These are phyloP conservation scores for Umbilicaria muhlenbergii DNA, from an alignment of 495 filamentous ascomycete genomes.

Conservation along the genomic window DNA sequence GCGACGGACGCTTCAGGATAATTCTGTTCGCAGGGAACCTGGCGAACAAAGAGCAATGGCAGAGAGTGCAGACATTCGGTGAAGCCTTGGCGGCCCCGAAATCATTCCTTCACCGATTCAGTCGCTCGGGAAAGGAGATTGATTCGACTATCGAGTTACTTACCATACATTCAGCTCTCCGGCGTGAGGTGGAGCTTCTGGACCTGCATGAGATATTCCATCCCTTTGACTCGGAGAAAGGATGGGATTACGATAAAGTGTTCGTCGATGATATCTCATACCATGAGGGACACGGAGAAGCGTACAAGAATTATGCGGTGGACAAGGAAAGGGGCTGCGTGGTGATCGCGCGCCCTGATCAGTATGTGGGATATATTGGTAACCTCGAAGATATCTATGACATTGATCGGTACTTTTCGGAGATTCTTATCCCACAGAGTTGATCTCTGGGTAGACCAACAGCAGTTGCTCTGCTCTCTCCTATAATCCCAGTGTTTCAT, in stretches of 20 bases:
- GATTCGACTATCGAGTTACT: slow-evolving; percentile 40
- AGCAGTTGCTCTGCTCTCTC: too few species aligned
- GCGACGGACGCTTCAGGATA: slow-evolving; percentile 48
- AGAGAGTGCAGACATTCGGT: slow-evolving; percentile 30
- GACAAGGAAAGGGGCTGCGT: slow-evolving; percentile 41
- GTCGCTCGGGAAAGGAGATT: slow-evolving; percentile 22
- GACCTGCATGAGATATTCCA: slow-evolving; percentile 44
- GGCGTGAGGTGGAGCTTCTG: slow-evolving; percentile 34
- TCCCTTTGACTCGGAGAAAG: slow-evolving; percentile 36
- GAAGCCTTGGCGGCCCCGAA: slow-evolving; percentile 18
- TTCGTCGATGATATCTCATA: slow-evolving; percentile 47
- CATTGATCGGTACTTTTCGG: slow-evolving; percentile 21
- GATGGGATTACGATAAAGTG: slow-evolving; percentile 51
- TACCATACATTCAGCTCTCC: slow-evolving; percentile 39
- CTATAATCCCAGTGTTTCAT: too few species aligned
- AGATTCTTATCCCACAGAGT: background rate
- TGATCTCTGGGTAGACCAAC: background rate
- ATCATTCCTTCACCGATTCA: slow-evolving; percentile 26
- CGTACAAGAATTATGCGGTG: slow-evolving; percentile 49
- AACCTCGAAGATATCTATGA: slow-evolving; percentile 35
- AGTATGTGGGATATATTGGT: slow-evolving; percentile 45
- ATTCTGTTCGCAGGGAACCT: slow-evolving; percentile 52
- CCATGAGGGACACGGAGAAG: slow-evolving; percentile 44
- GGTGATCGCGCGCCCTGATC: slow-evolving; percentile 48
- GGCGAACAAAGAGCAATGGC: slow-evolving; percentile 21